Conservation (phyloP, 2,329 filamentous ascomycete genomes). For the Hypocrella siamensis region DNA sequence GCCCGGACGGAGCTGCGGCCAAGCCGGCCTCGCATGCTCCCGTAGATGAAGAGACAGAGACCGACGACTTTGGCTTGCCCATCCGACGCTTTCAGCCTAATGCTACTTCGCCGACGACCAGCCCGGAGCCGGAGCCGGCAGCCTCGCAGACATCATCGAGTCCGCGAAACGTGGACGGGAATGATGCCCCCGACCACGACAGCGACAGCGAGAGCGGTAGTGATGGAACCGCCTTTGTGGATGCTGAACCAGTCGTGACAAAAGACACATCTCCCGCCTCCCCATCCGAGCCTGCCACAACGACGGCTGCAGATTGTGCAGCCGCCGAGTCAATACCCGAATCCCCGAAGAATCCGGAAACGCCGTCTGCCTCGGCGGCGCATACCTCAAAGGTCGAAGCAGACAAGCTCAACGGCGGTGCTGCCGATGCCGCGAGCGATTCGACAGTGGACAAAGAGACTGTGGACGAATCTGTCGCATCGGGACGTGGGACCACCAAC, state of each 20-base stretch:
- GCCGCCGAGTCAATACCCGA: background rate
- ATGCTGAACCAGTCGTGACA: conserved; percentile 15
- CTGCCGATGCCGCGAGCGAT: too few relatives aligned
- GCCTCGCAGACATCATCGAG: too few relatives aligned
- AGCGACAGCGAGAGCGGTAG: conserved; percentile 13
- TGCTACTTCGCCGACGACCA: too few relatives aligned
- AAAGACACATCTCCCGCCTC: conserved; percentile 1
- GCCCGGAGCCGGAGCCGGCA: too few relatives aligned
- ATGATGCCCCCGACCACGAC: conserved; percentile 2
- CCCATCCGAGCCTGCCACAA: background rate
- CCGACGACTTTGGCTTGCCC: conserved; percentile 59
- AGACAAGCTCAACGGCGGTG: too few relatives aligned
- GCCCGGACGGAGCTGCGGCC: conserved; percentile 6
- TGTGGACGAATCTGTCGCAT: too few relatives aligned
- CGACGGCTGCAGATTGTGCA: background rate
- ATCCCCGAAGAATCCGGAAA: too few relatives aligned
- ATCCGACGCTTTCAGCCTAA: conserved; percentile 33
- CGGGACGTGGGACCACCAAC: conserved; percentile 1
- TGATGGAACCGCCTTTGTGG: conserved; percentile 21
- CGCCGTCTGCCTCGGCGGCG: too few relatives aligned
- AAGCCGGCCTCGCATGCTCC: conserved; percentile 13
- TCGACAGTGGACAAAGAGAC: too few relatives aligned
- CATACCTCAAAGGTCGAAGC: too few relatives aligned
- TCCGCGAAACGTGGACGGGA: too few relatives aligned
- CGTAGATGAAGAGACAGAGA: conserved; percentile 20